These are phyloP conservation scores for Fusarium sp. DNA, from an alignment of 2,329 filamentous ascomycete species.

Conservation along the genomic window DNA sequence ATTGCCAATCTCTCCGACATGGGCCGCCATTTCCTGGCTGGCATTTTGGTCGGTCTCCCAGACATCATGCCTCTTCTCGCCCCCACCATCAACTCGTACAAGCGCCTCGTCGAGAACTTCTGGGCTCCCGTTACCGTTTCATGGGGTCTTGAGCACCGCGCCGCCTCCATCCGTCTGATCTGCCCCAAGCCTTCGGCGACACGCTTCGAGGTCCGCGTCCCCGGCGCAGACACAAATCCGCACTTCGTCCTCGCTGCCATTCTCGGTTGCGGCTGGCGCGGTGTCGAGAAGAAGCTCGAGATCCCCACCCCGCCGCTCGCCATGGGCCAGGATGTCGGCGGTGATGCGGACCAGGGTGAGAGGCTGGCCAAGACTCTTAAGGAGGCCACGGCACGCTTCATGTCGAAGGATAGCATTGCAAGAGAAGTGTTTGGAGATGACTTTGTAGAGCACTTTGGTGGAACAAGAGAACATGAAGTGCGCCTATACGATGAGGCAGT, in stretches of 20 bases:
- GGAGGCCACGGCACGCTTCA: slow-evolving; percentile 86
- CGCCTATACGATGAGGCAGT: slow-evolving; percentile 94
- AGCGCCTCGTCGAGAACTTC: slow-evolving; percentile 97
- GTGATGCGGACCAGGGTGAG: slow-evolving; percentile 76
- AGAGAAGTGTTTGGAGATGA: slow-evolving; percentile 93
- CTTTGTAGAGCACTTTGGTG: slow-evolving; percentile 96
- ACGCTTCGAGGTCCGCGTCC: slow-evolving; percentile 91
- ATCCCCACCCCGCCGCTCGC: slow-evolving; percentile 86
- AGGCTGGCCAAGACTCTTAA: slow-evolving; percentile 86
- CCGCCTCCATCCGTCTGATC: slow-evolving; percentile 90
- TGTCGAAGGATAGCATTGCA: slow-evolving; percentile 84
- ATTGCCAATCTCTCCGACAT: slow-evolving; percentile 86
- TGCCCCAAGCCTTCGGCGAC: slow-evolving; percentile 89
- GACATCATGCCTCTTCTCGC: slow-evolving; percentile 97
- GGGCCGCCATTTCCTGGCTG: slow-evolving; percentile 92
- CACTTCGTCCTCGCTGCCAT: slow-evolving; percentile 89
- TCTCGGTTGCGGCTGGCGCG: slow-evolving; percentile 88
- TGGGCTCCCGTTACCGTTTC: slow-evolving; percentile 98
- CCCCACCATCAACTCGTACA: slow-evolving; percentile 97
- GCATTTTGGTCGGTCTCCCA: slow-evolving; percentile 87
- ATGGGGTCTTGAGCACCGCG: slow-evolving; percentile 96
- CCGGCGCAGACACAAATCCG: slow-evolving; percentile 93
- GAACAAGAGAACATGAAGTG: slow-evolving; percentile 92
- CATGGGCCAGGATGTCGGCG: slow-evolving; percentile 85
- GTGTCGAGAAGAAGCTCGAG: slow-evolving; percentile 90